Percentiles rank a stretch among this genome's conserved stretches.
Evolutionary conservation across 805 yeast species (phyloP).

Genomic region (Candida namnaoensis): DNA sequence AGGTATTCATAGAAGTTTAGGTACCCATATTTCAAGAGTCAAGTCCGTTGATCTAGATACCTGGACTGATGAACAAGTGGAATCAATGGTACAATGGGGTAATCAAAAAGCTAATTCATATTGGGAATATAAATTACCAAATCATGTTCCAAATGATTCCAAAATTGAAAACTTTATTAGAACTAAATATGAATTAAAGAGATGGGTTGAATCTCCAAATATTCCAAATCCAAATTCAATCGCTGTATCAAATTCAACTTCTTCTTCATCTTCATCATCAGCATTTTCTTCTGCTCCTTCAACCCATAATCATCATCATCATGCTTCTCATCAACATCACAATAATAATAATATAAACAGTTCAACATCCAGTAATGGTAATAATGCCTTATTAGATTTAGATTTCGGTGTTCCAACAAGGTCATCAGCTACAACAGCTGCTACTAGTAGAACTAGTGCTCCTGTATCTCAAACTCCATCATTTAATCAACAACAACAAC

Average conservation of each 20-base stretch:
- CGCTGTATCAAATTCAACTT: constrained; percentile 8
- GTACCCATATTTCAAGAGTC: constrained; percentile 90
- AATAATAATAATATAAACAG: too few species aligned
- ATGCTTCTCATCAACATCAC: constrained; percentile 2
- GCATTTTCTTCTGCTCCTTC: constrained; percentile 3
- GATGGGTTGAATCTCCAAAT: constrained; percentile 61
- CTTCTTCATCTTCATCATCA: constrained; percentile 10
- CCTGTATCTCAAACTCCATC: neutral
- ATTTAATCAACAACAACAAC: too few species aligned
- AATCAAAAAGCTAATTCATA: constrained; percentile 66
- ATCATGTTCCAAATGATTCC: constrained; percentile 71
- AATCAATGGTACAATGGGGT: constrained; percentile 79
- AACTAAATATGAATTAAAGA: constrained; percentile 84
- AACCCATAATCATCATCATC: constrained; percentile 5
- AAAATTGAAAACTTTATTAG: constrained; percentile 86
- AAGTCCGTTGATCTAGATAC: constrained; percentile 92
- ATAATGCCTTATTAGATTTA: constrained; percentile 16
- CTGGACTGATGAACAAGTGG: constrained; percentile 92
- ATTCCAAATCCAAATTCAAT: constrained; percentile 47
- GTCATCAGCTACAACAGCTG: constrained; percentile 6
- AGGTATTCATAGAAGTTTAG: constrained; percentile 91
- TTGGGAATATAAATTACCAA: constrained; percentile 81
- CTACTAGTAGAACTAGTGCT: constrained; percentile 2
- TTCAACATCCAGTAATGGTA: neutral
- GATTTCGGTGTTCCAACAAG: constrained; percentile 21